Evolutionary conservation across 495 filamentous ascomycete genomes (phyloP).

Genomic region (Eremomyces bilateralis): DNA sequence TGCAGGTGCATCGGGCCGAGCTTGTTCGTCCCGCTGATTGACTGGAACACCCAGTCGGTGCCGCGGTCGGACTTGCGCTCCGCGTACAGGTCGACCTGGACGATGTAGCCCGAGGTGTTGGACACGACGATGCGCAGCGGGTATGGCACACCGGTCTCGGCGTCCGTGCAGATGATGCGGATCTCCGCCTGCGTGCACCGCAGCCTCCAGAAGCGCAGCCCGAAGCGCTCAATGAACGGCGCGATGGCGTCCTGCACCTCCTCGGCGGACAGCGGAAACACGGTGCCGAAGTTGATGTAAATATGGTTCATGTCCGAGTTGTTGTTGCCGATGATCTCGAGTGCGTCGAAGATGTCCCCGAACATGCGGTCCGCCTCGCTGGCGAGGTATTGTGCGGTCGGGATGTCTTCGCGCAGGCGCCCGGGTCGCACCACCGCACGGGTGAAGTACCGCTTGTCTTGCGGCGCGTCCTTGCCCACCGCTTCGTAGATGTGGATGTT

Average conservation of each 20-base stretch:
- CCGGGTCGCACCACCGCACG: constrained; percentile 84
- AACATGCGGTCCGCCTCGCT: constrained; percentile 91
- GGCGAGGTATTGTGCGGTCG: constrained; percentile 91
- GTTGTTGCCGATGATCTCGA: constrained; percentile 98
- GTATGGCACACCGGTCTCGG: constrained; percentile 61
- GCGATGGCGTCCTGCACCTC: constrained; percentile 89
- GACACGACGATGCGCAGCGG: constrained; percentile 91
- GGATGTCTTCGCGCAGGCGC: constrained; percentile 86
- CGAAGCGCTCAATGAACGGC: constrained; percentile 91
- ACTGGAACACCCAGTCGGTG: constrained; percentile 88
- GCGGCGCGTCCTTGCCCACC: constrained; percentile 77
- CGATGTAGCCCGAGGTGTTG: constrained; percentile 97
- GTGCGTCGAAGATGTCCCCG: constrained; percentile 90
- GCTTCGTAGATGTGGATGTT: constrained; percentile 98
- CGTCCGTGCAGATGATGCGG: constrained; percentile 91
- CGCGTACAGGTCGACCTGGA: constrained; percentile 91
- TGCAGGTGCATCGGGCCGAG: constrained; percentile 89
- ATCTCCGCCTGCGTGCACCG: constrained; percentile 96
- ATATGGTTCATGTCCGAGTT: constrained; percentile 99
- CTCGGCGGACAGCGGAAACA: constrained; percentile 74
- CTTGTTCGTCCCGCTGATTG: constrained; percentile 84
- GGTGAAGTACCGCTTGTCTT: constrained; percentile 94
- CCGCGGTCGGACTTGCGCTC: constrained; percentile 92
- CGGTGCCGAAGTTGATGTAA: constrained; percentile 95
- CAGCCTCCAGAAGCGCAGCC: constrained; percentile 83